phyloP scores from a whole-genome alignment of 2,329 filamentous ascomycete genomes.

The Metarhizium guizhouense region DNA sequence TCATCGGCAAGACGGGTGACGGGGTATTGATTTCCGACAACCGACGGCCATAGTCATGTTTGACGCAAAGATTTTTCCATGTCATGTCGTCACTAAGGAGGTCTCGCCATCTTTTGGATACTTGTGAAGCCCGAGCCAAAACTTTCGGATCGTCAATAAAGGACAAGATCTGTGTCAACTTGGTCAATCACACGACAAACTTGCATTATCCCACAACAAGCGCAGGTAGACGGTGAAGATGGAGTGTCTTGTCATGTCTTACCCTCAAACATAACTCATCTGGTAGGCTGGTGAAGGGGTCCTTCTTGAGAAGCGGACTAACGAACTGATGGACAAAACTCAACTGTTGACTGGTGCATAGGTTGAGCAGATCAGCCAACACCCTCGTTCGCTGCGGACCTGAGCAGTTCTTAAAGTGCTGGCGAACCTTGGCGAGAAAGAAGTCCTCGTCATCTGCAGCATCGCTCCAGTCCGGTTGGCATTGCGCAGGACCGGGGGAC shows the following conservation, averaged over 20 bases:
- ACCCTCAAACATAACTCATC: slow-evolving; percentile 88
- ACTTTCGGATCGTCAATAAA: slow-evolving; percentile 97
- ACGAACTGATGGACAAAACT: slow-evolving; percentile 97
- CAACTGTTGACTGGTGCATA: slow-evolving; percentile 90
- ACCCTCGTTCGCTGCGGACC: slow-evolving; percentile 70
- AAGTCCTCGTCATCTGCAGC: slow-evolving; percentile 74
- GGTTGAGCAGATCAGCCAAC: slow-evolving; percentile 79
- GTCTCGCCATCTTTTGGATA: slow-evolving; percentile 91
- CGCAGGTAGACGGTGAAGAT: not conserved
- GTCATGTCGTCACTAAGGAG: slow-evolving; percentile 93
- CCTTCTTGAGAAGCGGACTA: slow-evolving; percentile 87
- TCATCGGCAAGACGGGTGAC: slow-evolving; percentile 19
- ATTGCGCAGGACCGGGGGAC: slow-evolving; percentile 53
- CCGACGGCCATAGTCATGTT: slow-evolving; percentile 73
- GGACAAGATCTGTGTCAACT: slow-evolving; percentile 62
- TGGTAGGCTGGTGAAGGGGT: slow-evolving; percentile 85
- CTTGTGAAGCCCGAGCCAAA: slow-evolving; percentile 84
- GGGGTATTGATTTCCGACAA: slow-evolving; percentile 40
- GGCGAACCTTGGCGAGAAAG: slow-evolving; percentile 68
- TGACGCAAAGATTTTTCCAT: slow-evolving; percentile 95
- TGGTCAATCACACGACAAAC: not conserved
- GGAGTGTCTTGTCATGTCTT: slow-evolving; percentile 24
- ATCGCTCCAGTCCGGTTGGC: slow-evolving; percentile 64
- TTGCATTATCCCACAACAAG: not conserved
- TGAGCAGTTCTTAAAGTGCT: slow-evolving; percentile 71